These are phyloP conservation scores for Orobanche coerulescens DNA, from an alignment of 257 asterid genomes.

Conservation along the genomic window DNA sequence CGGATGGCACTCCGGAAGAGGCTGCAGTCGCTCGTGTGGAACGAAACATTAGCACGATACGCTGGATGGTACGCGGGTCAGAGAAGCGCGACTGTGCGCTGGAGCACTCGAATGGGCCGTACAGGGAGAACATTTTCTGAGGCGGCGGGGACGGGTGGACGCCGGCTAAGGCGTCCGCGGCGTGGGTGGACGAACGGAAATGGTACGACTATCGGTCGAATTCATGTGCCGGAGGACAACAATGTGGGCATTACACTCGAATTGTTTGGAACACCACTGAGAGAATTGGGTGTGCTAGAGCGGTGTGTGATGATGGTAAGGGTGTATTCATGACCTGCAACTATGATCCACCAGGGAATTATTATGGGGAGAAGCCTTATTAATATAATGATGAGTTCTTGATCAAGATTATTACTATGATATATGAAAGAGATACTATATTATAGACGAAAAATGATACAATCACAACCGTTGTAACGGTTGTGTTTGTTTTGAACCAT, in stretches of 20 bases:
- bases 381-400: too few relatives aligned
- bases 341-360: conserved; percentile 47
- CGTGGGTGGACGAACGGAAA: conserved; percentile 34
- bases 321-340: conserved; percentile 40
- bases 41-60: too few relatives aligned
- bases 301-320: conserved; percentile 24
- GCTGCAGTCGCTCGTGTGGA: too few relatives aligned
- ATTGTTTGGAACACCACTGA: conserved; percentile 36
- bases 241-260: conserved; percentile 41
- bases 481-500: too few relatives aligned
- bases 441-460: too few relatives aligned
- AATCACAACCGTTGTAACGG: too few relatives aligned
- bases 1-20: too few relatives aligned
- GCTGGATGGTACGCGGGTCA: conserved; percentile 24
- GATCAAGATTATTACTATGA: too few relatives aligned
- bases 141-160: conserved; percentile 37
- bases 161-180: conserved; percentile 35
- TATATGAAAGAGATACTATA: too few relatives aligned
- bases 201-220: conserved; percentile 30
- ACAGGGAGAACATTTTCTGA: conserved; percentile 43
- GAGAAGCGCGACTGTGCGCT: conserved; percentile 32
- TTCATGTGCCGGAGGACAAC: conserved; percentile 27
- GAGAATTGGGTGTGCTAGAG: conserved; percentile 37
- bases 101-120: conserved; percentile 36
- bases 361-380: conserved; percentile 36